Conservation (phyloP, 768 basidiomycete species). For the Boletus eberwhitei region DNA sequence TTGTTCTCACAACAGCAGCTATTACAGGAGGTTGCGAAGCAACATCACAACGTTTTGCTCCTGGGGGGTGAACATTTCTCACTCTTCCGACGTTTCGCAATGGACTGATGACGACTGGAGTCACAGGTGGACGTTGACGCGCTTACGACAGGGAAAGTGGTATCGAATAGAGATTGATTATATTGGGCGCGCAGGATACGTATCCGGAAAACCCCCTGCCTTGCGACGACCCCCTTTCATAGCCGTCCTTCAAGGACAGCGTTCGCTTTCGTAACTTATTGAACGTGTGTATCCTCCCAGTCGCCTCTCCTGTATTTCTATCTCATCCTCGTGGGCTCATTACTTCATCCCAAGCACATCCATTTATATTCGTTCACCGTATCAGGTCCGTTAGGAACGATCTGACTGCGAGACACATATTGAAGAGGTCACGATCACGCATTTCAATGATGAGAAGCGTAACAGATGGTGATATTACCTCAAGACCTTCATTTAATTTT, state of each 20-base stretch:
- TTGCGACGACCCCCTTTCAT: constrained; percentile 62
- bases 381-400: constrained; percentile 27
- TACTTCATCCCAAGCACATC: constrained; percentile 18
- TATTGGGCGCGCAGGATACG: constrained; percentile 60
- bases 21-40: constrained; percentile 49
- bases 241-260: constrained; percentile 50
- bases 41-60: constrained; percentile 61
- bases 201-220: constrained; percentile 45
- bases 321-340: constrained; percentile 28
- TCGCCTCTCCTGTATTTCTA: constrained; percentile 29
- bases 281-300: constrained; percentile 24
- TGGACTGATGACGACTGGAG: constrained; percentile 1
- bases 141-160: constrained; percentile 58
- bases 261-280: constrained; percentile 29
- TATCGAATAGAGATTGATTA: constrained; percentile 71
- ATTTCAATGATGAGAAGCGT: constrained; percentile 28
- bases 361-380: constrained; percentile 15
- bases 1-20: constrained; percentile 65
- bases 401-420: constrained; percentile 22
- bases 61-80: constrained; percentile 50
- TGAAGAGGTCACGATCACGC: constrained; percentile 30
- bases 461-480: constrained; percentile 33
- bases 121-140: constrained; percentile 62
- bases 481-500: constrained; percentile 27
- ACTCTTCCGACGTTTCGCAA: not conserved